These are phyloP conservation scores for Ogataea parapolymorpha DNA, from an alignment of 805 yeast species.

Conservation along the genomic window DNA sequence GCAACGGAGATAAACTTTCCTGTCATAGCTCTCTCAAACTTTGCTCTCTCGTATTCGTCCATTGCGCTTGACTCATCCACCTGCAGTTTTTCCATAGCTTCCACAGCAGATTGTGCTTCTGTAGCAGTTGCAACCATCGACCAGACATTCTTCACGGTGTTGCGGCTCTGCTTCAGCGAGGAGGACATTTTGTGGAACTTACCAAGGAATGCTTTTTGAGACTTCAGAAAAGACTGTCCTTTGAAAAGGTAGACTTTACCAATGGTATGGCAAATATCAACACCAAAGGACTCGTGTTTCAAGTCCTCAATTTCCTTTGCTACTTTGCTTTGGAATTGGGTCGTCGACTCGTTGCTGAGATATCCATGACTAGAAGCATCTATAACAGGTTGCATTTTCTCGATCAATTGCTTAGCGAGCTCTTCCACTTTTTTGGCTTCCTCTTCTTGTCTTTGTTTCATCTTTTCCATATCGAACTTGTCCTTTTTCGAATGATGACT, in stretches of 20 bases:
- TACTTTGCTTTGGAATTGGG: conserved; percentile 58
- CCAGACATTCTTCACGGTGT: conserved; percentile 68
- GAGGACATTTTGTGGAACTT: conserved; percentile 50
- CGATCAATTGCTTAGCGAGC: conserved; percentile 53
- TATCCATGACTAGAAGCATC: conserved; percentile 36
- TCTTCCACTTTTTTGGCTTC: conserved; percentile 50
- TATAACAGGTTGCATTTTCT: conserved; percentile 38
- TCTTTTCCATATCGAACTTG: conserved; percentile 25
- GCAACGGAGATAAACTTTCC: conserved; percentile 83
- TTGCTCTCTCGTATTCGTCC: conserved; percentile 48
- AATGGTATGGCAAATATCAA: conserved; percentile 72
- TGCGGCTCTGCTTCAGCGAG: conserved; percentile 69
- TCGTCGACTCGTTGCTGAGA: conserved; percentile 43
- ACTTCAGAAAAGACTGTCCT: conserved; percentile 60
- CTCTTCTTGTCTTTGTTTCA: conserved; percentile 31
- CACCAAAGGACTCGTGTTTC: conserved; percentile 82
- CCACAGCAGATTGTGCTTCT: conserved; percentile 77
- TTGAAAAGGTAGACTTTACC: conserved; percentile 68
- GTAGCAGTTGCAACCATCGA: conserved; percentile 68
- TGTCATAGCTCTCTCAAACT: conserved; percentile 68
- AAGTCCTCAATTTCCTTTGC: conserved; percentile 79
- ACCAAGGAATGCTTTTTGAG: conserved; percentile 70
- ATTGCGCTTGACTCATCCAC: conserved; percentile 36
- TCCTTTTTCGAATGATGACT: conserved; percentile 11
- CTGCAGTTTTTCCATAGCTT: conserved; percentile 66